These are phyloP conservation scores for Hanseniaspora lachancei DNA, from an alignment of 805 yeast genomes.

Conservation along the genomic window DNA sequence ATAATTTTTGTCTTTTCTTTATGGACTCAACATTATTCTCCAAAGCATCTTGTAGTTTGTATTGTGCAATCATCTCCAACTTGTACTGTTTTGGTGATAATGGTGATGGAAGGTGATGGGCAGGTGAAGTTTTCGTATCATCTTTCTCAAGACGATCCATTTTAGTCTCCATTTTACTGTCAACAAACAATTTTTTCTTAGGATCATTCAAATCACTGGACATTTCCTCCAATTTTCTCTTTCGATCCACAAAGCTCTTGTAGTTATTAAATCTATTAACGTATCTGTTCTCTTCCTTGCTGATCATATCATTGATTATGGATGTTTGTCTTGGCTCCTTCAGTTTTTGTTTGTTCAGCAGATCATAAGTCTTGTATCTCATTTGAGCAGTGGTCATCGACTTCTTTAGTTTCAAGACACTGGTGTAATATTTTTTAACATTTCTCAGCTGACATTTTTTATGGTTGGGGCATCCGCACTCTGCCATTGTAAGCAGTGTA, in stretches of 20 bases:
- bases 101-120: conserved; percentile 1
- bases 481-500: conserved; percentile 45
- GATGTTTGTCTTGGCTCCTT: conserved; percentile 23
- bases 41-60: conserved; percentile 4
- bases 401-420: conserved; percentile 46
- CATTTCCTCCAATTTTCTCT: neutral
- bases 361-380: conserved; percentile 29
- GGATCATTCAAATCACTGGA: neutral
- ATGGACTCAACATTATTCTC: neutral
- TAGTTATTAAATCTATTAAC: conserved; percentile 19
- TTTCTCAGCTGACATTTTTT: conserved; percentile 45
- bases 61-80: conserved; percentile 1
- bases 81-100: conserved; percentile 5
- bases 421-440: conserved; percentile 48
- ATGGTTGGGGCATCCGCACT: conserved; percentile 44
- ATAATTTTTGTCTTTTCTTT: neutral
- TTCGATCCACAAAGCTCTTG: conserved; percentile 12
- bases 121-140: neutral
- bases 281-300: conserved; percentile 14
- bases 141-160: neutral
- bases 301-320: conserved; percentile 17
- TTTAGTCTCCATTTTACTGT: neutral
- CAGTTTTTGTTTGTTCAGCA: conserved; percentile 23
- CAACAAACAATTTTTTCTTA: neutral
- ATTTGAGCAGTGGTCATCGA: conserved; percentile 20